These are phyloP conservation scores for Akanthomyces dipterigenus DNA, from an alignment of 2,329 filamentous ascomycete species.

Conservation along the genomic window DNA sequence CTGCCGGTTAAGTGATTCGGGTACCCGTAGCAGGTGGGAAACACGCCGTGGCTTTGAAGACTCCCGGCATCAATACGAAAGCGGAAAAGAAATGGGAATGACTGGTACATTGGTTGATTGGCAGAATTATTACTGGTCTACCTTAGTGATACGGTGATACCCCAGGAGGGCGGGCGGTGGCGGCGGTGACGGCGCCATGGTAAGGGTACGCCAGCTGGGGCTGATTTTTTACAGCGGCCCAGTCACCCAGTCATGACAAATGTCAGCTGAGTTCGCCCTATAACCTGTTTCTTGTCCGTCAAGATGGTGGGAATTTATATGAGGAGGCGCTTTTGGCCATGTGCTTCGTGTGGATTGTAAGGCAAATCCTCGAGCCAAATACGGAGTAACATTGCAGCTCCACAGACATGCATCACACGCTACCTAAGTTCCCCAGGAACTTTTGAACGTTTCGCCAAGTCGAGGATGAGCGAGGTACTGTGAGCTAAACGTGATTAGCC, in stretches of 20 bases:
- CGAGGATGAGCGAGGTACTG: not conserved
- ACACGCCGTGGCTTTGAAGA: not conserved
- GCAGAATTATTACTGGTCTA: not conserved
- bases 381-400: not conserved
- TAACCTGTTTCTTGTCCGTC: not conserved
- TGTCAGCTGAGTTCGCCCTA: not conserved
- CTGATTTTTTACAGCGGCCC: not conserved
- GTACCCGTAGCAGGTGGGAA: not conserved
- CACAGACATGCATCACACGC: too few species aligned
- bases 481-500: not conserved
- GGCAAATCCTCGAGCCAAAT: not conserved
- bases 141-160: not conserved
- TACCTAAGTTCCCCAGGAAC: not conserved
- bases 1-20: not conserved
- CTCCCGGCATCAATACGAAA: not conserved
- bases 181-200: not conserved
- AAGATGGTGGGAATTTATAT: not conserved
- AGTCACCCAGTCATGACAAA: not conserved
- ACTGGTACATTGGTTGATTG: not conserved
- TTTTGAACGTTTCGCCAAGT: not conserved
- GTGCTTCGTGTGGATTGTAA: not conserved
- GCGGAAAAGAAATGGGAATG: not conserved
- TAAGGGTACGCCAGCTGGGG: not conserved
- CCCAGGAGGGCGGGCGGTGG: not conserved
- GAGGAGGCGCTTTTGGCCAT: not conserved